Evolutionary conservation across 2,329 filamentous ascomycete species (phyloP).

Genomic region (Botrytis pseudocinerea): DNA sequence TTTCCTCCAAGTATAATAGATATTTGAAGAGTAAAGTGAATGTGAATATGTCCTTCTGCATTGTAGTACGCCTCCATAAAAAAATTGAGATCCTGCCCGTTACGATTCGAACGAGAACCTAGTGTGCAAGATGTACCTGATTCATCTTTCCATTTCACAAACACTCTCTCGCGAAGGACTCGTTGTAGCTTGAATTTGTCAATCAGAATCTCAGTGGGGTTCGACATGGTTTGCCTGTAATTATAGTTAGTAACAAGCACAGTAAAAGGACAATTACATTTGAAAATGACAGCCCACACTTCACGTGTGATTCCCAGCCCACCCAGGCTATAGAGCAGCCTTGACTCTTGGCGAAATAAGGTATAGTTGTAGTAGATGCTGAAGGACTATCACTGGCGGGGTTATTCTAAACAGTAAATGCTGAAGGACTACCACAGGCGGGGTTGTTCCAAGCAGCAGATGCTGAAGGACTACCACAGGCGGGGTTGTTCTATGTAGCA

Average conservation of each 20-base stretch:
- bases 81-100: background rate
- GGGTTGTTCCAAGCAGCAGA: background rate
- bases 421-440: background rate
- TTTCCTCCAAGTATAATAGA: background rate
- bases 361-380: background rate
- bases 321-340: slow-evolving; percentile 19
- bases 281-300: slow-evolving; percentile 1
- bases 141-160: slow-evolving; percentile 12
- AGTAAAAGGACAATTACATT: background rate
- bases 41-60: background rate
- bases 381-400: too few relatives aligned
- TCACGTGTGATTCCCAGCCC: slow-evolving; percentile 16
- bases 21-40: background rate
- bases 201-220: background rate
- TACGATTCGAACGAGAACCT: background rate
- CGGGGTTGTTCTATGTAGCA: background rate
- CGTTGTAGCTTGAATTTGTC: background rate
- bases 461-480: background rate
- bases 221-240: background rate
- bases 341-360: background rate
- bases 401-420: background rate
- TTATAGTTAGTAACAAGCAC: background rate
- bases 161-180: slow-evolving; percentile 10
- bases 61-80: background rate
- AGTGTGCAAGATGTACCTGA: background rate